phyloP scores from a whole-genome alignment of 1,284 basidiomycete species.

The Meira nashicola region DNA sequence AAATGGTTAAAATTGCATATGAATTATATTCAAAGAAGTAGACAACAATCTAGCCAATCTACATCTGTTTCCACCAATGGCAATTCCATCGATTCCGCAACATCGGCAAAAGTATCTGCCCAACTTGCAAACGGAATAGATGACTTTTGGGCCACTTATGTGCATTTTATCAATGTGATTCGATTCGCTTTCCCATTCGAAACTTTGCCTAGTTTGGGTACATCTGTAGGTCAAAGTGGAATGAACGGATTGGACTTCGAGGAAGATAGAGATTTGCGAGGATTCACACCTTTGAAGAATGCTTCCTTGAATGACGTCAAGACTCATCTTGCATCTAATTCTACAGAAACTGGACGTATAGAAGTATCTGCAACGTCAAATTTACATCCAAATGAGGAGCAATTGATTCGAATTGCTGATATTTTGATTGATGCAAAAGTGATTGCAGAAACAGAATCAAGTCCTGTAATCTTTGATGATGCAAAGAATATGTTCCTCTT shows the following conservation, averaged over 20 bases:
- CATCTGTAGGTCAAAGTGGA: slow-evolving; percentile 53
- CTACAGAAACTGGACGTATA: slow-evolving; percentile 11
- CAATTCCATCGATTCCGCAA: neutral
- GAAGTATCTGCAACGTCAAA: slow-evolving; percentile 45
- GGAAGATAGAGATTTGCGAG: slow-evolving; percentile 84
- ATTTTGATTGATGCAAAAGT: slow-evolving; percentile 69
- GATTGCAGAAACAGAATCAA: slow-evolving; percentile 60
- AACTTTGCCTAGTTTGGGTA: slow-evolving; percentile 60
- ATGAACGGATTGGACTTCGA: slow-evolving; percentile 63
- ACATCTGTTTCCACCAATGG: neutral
- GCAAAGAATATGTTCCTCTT: slow-evolving; percentile 31
- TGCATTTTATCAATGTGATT: slow-evolving; percentile 65
- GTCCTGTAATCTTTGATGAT: slow-evolving; percentile 41
- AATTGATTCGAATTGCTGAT: slow-evolving; percentile 86
- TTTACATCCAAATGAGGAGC: slow-evolving; percentile 88
- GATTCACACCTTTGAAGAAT: slow-evolving; percentile 75
- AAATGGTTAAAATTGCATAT: slow-evolving; percentile 83
- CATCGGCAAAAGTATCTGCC: neutral
- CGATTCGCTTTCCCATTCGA: slow-evolving; percentile 67
- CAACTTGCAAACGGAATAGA: neutral
- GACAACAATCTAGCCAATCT: slow-evolving; percentile 19
- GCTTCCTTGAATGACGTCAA: slow-evolving; percentile 44
- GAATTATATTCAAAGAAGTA: slow-evolving; percentile 61
- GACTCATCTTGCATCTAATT: slow-evolving; percentile 18
- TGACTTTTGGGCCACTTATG: slow-evolving; percentile 67